Base-by-base conservation (phyloP, 1,284 basidiomycete genomes). In the Trametes polyzona region DNA sequence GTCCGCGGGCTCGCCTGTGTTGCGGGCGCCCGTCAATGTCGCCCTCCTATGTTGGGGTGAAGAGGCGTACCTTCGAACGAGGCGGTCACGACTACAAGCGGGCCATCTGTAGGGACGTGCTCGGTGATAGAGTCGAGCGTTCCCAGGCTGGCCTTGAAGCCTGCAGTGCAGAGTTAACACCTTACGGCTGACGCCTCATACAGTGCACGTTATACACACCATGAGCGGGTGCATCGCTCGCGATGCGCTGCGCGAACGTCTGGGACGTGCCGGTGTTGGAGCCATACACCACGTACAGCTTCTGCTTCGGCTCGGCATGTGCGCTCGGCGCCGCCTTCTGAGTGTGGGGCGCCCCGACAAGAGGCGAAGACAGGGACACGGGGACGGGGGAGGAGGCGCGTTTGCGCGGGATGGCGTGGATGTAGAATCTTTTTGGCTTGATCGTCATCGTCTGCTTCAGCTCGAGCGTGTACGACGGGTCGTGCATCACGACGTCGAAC, bases 191-290 rank as follows among this genome's bases (percentile, higher is more conserved):
- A 33, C 44, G 19, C n/a, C 12, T 2, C 12, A 11, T 10, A 12
- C 3, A 9, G 14, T 2, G 11, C 11, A 4, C 5, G 16, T 5
- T 17, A 19, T 14, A 51, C 71, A 10, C 55, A 77, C 78, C 80
- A 61, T 77, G 73, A 4, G 62, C 56, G 0, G 72, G 58, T 7
- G 78, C 79, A 48, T 74, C 75, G 46, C 71, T 74, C 1, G 74
- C 77, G 19, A 83, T 69, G 29, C 80, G 68, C 65, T 79, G 77
- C 3, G 81, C 80, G 58, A 83, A 81, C 19, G 76, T 73, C 66
- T 82, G 78, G 27, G 76, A 81, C 0, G 80, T 79, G 11, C 81
- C 81, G 8, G 79, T 77, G 66, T 83, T 83, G 43, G 78, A 79
- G 4, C 79, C 79, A 65, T 78, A 80, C 53, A 80, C 65, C 7